A percentile compares a stretch with the other conserved stretches of the same genome.
Conservation (phyloP, 441 rosid species). For the Corymbia calophylla region DNA sequence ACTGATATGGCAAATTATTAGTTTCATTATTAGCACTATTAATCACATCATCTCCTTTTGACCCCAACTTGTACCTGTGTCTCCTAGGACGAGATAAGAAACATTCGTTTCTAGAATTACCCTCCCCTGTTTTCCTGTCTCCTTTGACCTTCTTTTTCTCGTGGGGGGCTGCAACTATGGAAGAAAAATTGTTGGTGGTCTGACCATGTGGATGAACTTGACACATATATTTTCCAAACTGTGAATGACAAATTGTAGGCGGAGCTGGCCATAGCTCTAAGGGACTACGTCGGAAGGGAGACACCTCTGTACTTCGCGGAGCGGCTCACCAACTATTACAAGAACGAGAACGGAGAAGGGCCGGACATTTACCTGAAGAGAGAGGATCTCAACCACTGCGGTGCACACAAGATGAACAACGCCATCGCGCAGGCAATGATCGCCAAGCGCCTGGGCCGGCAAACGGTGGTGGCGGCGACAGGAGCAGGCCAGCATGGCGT, state of each 20-base stretch:
- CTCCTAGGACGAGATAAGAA: background rate
- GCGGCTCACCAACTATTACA: constrained; percentile 55
- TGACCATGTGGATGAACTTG: background rate
- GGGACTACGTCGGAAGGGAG: constrained; percentile 74
- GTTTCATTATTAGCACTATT: background rate
- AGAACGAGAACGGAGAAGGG: constrained; percentile 37
- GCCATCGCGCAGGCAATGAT: constrained; percentile 73
- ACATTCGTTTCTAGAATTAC: background rate
- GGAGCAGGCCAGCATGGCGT: constrained; percentile 86
- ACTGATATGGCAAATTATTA: background rate
- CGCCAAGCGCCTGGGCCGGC: constrained; percentile 62
- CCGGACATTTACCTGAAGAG: constrained; percentile 72
- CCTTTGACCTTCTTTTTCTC: too few relatives aligned
- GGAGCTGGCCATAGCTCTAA: constrained; percentile 45
- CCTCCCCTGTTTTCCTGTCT: background rate
- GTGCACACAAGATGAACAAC: constrained; percentile 80
- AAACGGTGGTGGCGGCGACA: constrained; percentile 43
- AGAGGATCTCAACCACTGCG: constrained; percentile 70
- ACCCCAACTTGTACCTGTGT: background rate
- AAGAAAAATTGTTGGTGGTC: too few relatives aligned
- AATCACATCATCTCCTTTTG: background rate
- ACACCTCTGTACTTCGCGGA: constrained; percentile 72
- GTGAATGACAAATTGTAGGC: constrained; percentile 18
- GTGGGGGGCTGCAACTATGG: too few relatives aligned
- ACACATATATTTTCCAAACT: background rate